Conservation (phyloP, 202 grass and related monocot genomes). For the Carex arenaria region DNA sequence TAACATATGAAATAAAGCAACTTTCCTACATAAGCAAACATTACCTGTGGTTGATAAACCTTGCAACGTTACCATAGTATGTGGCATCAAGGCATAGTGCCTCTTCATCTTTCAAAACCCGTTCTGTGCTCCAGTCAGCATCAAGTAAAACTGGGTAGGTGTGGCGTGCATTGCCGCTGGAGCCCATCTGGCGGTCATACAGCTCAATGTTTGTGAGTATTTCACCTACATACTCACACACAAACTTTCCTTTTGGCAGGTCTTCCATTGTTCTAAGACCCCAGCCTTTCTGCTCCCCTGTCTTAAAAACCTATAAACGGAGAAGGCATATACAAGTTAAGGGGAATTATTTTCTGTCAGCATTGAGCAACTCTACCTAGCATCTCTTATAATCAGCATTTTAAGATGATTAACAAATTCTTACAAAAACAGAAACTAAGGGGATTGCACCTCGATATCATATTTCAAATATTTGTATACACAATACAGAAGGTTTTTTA, state of each 20-base stretch:
- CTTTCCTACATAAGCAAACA: neutral
- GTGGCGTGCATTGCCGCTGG: constrained; percentile 35
- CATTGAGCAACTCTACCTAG: neutral
- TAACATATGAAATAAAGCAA: constrained; percentile 1
- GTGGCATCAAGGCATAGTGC: constrained; percentile 63
- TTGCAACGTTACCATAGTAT: constrained; percentile 62
- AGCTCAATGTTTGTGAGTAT: constrained; percentile 61
- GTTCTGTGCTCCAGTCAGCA: constrained; percentile 60
- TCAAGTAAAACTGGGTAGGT: constrained; percentile 63
- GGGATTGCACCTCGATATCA: neutral
- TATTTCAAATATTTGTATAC: constrained; percentile 9
- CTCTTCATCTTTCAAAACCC: constrained; percentile 55
- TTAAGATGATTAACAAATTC: neutral
- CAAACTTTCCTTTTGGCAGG: constrained; percentile 68
- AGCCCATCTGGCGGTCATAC: constrained; percentile 46
- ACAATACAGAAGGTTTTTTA: neutral
- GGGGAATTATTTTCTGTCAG: neutral
- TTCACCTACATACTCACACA: constrained; percentile 81
- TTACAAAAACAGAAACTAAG: constrained; percentile 16
- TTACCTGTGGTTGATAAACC: constrained; percentile 83
- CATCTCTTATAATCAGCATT: neutral
- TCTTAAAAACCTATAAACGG: constrained; percentile 59
- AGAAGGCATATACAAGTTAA: neutral
- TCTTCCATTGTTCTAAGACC: constrained; percentile 45
- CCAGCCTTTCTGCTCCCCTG: constrained; percentile 65